These are phyloP conservation scores for Solanum pennellii DNA, from an alignment of 257 asterid genomes.

Conservation along the genomic window DNA sequence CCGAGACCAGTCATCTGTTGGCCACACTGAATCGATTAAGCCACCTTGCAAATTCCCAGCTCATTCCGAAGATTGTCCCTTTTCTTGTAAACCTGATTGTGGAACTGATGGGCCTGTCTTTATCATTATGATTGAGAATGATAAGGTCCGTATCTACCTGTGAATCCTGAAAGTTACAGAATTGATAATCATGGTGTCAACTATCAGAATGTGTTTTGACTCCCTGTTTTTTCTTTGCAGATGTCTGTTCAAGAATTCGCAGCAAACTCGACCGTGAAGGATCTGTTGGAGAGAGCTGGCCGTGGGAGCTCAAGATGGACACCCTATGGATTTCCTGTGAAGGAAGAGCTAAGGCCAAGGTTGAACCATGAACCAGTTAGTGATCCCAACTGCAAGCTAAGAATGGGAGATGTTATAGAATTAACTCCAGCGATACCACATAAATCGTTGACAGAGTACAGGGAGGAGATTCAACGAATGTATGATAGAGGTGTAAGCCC, in stretches of 20 bases:
- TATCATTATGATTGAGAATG: conserved; percentile 76
- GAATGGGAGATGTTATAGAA: conserved; percentile 95
- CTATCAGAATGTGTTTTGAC: not conserved
- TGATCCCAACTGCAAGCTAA: conserved; percentile 64
- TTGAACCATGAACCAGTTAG: conserved; percentile 55
- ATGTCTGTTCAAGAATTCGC: conserved; percentile 94
- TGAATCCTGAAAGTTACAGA: not conserved
- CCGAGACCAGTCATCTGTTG: conserved; percentile 40
- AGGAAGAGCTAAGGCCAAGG: conserved; percentile 85
- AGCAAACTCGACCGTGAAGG: conserved; percentile 64
- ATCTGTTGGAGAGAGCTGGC: conserved; percentile 55
- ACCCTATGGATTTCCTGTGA: conserved; percentile 48
- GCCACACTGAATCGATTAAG: conserved; percentile 28
- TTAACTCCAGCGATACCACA: conserved; percentile 81
- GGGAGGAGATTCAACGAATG: conserved; percentile 96
- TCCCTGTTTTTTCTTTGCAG: conserved; percentile 22
- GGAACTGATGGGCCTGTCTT: conserved; percentile 72
- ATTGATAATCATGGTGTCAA: not conserved
- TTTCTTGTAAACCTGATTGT: conserved; percentile 63
- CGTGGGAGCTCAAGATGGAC: conserved; percentile 56
- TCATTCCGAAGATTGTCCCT: conserved; percentile 70
- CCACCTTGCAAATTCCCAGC: conserved; percentile 81
- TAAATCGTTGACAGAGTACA: conserved; percentile 56
- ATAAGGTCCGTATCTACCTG: conserved; percentile 43
- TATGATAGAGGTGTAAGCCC: conserved; percentile 42